Evolutionary conservation across 2,329 filamentous ascomycete genomes (phyloP).

Genomic region (Arthrobotrys pseudoclavata): DNA sequence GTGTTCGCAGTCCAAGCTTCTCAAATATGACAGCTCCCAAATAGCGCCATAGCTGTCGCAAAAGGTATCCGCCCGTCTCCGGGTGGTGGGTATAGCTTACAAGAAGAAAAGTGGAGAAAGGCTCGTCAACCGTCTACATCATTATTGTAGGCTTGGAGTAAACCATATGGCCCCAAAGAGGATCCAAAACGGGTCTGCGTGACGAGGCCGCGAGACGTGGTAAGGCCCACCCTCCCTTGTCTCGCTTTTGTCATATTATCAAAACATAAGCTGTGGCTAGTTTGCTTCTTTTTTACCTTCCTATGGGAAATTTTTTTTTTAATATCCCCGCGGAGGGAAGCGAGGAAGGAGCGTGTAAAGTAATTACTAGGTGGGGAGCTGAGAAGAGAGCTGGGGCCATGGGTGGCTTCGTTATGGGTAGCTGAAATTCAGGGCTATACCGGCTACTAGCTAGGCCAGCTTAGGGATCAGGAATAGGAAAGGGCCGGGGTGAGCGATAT

Average conservation of each 20-base stretch:
- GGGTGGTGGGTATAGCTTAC: slow-evolving; percentile 20
- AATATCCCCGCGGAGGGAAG: slow-evolving; percentile 18
- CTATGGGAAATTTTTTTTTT: neutral
- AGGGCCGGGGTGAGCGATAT: slow-evolving; percentile 32
- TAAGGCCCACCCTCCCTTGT: slow-evolving; percentile 42
- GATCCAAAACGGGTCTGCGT: slow-evolving; percentile 54
- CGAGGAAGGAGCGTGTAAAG: neutral
- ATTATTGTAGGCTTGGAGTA: slow-evolving; percentile 25
- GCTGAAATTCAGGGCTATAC: slow-evolving; percentile 25
- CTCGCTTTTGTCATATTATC: neutral
- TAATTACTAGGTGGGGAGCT: neutral
- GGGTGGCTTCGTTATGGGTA: slow-evolving; percentile 39
- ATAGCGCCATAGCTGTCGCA: slow-evolving; percentile 25
- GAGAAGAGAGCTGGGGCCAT: neutral
- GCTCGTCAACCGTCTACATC: slow-evolving; percentile 11
- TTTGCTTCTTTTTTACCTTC: slow-evolving; percentile 11
- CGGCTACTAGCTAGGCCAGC: neutral
- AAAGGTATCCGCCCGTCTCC: slow-evolving; percentile 39
- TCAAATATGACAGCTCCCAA: slow-evolving; percentile 12
- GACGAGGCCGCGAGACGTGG: slow-evolving; percentile 58
- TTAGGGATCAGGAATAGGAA: slow-evolving; percentile 1
- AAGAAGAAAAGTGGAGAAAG: slow-evolving; percentile 12
- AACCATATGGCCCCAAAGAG: slow-evolving; percentile 18
- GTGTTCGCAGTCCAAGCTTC: slow-evolving; percentile 11
- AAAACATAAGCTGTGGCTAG: neutral